A percentile compares a stretch with the other conserved stretches of the same genome.
These are phyloP conservation scores for Vickermania ingenoplastis DNA, from an alignment of 208 protist genomes.

Conservation along the genomic window DNA sequence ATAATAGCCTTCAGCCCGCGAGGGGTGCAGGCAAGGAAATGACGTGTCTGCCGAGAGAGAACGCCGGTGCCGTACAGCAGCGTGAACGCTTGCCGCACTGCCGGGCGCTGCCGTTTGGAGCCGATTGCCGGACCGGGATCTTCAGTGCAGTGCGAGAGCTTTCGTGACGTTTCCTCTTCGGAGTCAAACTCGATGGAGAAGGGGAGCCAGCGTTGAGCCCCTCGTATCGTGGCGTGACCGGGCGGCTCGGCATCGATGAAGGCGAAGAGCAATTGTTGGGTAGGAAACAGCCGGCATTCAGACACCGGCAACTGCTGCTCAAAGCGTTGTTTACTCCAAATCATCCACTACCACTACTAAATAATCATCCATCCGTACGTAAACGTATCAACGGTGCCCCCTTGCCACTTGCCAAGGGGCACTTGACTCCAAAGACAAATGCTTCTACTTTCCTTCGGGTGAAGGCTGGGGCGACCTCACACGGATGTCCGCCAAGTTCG, in stretches of 20 bases:
- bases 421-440: too few species aligned
- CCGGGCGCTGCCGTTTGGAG: neutral
- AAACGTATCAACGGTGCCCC: too few species aligned
- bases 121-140: neutral
- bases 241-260: slow-evolving; percentile 42
- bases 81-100: slow-evolving; percentile 36
- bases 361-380: too few species aligned
- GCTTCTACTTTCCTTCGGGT: too few species aligned
- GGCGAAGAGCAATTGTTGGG: slow-evolving; percentile 69
- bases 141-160: slow-evolving; percentile 24
- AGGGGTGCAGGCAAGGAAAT: slow-evolving; percentile 61
- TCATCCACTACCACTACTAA: slow-evolving; percentile 24
- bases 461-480: too few species aligned
- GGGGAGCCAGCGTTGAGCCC: slow-evolving; percentile 34
- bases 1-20: slow-evolving; percentile 22
- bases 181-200: slow-evolving; percentile 80
- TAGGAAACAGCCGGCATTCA: slow-evolving; percentile 47
- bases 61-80: slow-evolving; percentile 49
- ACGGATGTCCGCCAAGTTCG: too few species aligned
- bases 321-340: slow-evolving; percentile 78
- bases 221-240: neutral
- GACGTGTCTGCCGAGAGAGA: slow-evolving; percentile 54
- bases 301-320: slow-evolving; percentile 28
- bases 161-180: slow-evolving; percentile 26
- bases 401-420: too few species aligned